Base-by-base conservation (phyloP, 495 filamentous ascomycete genomes). In the Aspergillus saccharolyticus region DNA sequence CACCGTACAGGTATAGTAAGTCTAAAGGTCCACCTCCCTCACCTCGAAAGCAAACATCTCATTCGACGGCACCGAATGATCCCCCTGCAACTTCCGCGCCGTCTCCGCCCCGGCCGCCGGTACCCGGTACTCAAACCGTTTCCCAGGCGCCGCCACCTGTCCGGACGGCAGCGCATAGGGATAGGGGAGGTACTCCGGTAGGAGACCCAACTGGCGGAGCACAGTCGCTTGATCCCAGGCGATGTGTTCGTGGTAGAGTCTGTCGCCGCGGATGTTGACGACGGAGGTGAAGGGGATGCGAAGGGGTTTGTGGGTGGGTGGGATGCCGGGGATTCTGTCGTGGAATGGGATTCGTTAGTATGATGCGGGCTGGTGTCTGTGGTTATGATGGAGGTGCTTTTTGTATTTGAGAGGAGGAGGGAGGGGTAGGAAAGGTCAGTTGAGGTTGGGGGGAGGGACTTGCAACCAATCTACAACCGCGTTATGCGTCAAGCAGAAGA, bases 151-250 rank as follows among this genome's bases (percentile, higher is more conserved):
- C 0, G 77, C 69, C 6, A 53, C 22, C n/a, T 57, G 53, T 4
- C 76, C 80, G 45, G 67, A 70, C 0, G 78, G 70, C 2, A 83
- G 54, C 0, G 33, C 33, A 12, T 39, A 39, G 4, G 33, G 33
- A 39, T 6, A 39, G 4, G 33, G 33, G 7, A 39, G 5, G 10
- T 6, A 39, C 33, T 39, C 4, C 7, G 33, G 33, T 54, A 92
- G 65, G 30, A 92, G 59, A 0, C 87, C 88, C 0, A 89, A 68
- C 67, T 93, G 89, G 28, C 78, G 72, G 0, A 95, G 71, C 12
- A 89, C 85, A 4, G 80, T 83, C 0, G 80, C 85, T 66, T 92
- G 88, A 64, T 93, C 89, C 89, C 89, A 95, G 44, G 84, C 80
- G 28, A 91, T 86, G 59, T 90, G 85, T 67, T 95, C 89, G 63